Conservation (phyloP, 805 yeast species). For the Saturnispora mendoncae region DNA sequence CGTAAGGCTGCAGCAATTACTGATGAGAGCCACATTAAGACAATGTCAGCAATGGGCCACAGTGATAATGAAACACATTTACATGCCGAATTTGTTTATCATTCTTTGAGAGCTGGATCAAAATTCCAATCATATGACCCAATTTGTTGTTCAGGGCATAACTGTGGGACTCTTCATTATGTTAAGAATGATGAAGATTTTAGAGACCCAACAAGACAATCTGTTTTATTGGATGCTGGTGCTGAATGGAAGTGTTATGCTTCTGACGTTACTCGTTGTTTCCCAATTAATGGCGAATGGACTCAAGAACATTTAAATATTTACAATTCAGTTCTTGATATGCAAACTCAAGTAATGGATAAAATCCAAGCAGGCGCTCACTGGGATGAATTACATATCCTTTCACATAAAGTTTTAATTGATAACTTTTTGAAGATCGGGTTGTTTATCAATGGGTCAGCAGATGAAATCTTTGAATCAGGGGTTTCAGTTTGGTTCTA, state of each 20-base stretch:
- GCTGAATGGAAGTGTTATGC: conserved; percentile 95
- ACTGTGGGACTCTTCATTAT: conserved; percentile 86
- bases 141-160: conserved; percentile 88
- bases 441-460: conserved; percentile 49
- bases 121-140: conserved; percentile 88
- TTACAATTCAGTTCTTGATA: conserved; percentile 68
- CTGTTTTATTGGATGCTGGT: conserved; percentile 89
- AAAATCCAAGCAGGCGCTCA: conserved; percentile 67
- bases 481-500: conserved; percentile 70
- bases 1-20: conserved; percentile 76
- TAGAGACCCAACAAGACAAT: conserved; percentile 44
- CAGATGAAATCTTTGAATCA: conserved; percentile 60
- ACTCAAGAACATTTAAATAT: conserved; percentile 77
- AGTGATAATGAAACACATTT: conserved; percentile 84
- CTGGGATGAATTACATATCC: conserved; percentile 81
- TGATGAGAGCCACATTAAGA: conserved; percentile 83
- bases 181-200: conserved; percentile 54
- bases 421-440: conserved; percentile 66
- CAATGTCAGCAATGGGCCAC: conserved; percentile 86
- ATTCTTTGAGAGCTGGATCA: conserved; percentile 89
- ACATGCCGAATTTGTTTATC: conserved; percentile 93
- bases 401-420: conserved; percentile 72
- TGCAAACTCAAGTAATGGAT: conserved; percentile 72
- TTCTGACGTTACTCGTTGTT: conserved; percentile 89
- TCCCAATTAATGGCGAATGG: conserved; percentile 89